Base-by-base conservation (phyloP, 495 filamentous ascomycete species). In the Extremus antarcticus region DNA sequence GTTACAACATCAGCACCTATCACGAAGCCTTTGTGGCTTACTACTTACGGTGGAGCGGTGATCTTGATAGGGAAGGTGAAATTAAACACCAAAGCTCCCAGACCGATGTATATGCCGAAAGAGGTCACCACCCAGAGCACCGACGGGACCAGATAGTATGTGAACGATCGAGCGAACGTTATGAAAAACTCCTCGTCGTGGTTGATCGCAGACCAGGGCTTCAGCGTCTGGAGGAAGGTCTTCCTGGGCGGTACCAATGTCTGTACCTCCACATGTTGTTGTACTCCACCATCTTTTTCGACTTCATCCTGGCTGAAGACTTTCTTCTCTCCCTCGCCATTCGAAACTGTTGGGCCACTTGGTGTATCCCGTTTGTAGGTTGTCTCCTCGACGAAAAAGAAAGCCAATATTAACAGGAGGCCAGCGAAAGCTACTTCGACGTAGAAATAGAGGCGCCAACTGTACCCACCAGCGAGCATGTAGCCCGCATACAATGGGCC, bases 371-470 rank as follows among this genome's bases (percentile, higher is more conserved):
- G 74, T 48, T 79, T 68, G 62, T 81, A 84, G 0, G 71, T 65
- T 0, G 81, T 81, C 63, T 84, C 81, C 57, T 83, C 79, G 3
- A 80, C 79, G 53, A 82, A 74, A 56, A 83, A 68, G 64, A 83
- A 82, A 2, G 79, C 77, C 10, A 79, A 63, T 45, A 84, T 68
- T 9, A 83, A 62, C 0, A 83, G 67, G 0, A 72, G 71, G 13
- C 65, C 72, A 9, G 74, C 78, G 54, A 84, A 83, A 0, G 79
- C 80, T 19, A 78, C 75, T 43, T 77, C 75, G 23, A 84, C 81
- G 63, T 82, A 84, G 69, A 84, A 84, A 70, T 45, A 59, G 0
- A 84, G 71, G 16, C 75, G 66, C 81, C 81, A 84, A 0, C 76
- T 77, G 59, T 81, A 77, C 1, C 79, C 81, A 9, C 75, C 80